A percentile compares a stretch with the other conserved stretches of the same genome.
These are phyloP conservation scores for Maudiozyma turicensis DNA, from an alignment of 805 yeast genomes.

Conservation along the genomic window DNA sequence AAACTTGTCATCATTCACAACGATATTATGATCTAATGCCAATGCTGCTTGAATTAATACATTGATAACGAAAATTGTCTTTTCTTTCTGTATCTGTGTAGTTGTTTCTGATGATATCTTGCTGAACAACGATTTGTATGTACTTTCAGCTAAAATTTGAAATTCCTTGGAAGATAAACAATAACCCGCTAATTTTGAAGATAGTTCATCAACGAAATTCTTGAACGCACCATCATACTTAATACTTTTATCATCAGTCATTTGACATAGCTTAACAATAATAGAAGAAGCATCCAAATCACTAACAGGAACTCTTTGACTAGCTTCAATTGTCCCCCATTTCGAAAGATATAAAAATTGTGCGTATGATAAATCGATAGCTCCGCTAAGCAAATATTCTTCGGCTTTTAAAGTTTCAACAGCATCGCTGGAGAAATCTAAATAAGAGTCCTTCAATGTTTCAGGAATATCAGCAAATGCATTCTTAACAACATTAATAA, in stretches of 20 bases:
- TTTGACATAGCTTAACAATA: constrained; percentile 30
- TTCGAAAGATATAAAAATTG: constrained; percentile 30
- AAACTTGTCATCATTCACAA: neutral
- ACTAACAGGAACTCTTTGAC: constrained; percentile 33
- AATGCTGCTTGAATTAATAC: constrained; percentile 31
- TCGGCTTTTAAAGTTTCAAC: constrained; percentile 8
- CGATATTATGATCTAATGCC: constrained; percentile 16
- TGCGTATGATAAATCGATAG: constrained; percentile 24
- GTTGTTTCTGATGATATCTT: neutral
- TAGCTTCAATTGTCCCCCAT: constrained; percentile 17
- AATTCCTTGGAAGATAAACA: constrained; percentile 2
- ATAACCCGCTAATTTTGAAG: constrained; percentile 40
- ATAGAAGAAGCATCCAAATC: constrained; percentile 42
- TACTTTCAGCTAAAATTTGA: neutral
- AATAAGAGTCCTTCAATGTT: constrained; percentile 7
- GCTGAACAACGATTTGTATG: constrained; percentile 2
- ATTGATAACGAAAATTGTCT: constrained; percentile 24
- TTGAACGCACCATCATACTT: constrained; percentile 16
- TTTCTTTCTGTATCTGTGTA: constrained; percentile 6
- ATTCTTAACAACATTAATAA: constrained; percentile 5
- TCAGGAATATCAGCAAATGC: constrained; percentile 7
- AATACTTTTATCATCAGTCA: constrained; percentile 22
- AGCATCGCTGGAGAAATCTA: constrained; percentile 17
- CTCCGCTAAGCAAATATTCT: constrained; percentile 10
- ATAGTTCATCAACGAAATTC: constrained; percentile 27